Base-by-base conservation (phyloP, 2,329 filamentous ascomycete species). In the Cladorrhinum sp. region DNA sequence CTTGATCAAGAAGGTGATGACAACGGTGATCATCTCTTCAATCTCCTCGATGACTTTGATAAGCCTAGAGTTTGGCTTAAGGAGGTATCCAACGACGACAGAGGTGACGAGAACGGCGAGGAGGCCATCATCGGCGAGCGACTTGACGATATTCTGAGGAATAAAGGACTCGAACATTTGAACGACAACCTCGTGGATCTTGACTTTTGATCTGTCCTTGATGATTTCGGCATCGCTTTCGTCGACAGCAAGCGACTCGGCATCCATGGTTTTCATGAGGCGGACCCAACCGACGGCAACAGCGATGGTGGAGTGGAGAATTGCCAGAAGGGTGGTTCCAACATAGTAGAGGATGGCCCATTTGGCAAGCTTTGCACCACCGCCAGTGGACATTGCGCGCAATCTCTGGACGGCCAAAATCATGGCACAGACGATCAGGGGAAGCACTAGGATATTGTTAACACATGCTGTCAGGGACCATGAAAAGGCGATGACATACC, bases 261-360 rank as follows among this genome's bases (percentile, higher is more conserved):
- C 68, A 14, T 68, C 67, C 3, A 77, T 78, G 1, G 63, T 64
- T 0, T 65, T 70, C 73, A 82, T 81, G n/a, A 79, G 71, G 0
- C 75, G 75, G 1, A 71, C 70, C 80, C 81, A 83, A 10, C 80
- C 77, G 0, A 80, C 72, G 2, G 75, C 74, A 48, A 77, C 76
- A 51, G 82, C 71, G 46, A 83, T 73, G 60, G 75, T 77, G 36
- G 75, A 78, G 59, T 81, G 73, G 1, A 77, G 71, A 51, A 83
- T 79, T 62, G 81, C 80, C 10, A 82, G 50, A 6, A 82, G 64
- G 0, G 81, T 83, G 2, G 81, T 83, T 20, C 74, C 20, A 14
- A 83, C 64, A 52, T 83, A 83, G 70, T 80, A 82, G 16, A 74
- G 73, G 20, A 83, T 73, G 0, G 80, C 80, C 77, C 76, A 82